phyloP scores from a whole-genome alignment of 139 green algal genomes.

The Volvox africanus region DNA sequence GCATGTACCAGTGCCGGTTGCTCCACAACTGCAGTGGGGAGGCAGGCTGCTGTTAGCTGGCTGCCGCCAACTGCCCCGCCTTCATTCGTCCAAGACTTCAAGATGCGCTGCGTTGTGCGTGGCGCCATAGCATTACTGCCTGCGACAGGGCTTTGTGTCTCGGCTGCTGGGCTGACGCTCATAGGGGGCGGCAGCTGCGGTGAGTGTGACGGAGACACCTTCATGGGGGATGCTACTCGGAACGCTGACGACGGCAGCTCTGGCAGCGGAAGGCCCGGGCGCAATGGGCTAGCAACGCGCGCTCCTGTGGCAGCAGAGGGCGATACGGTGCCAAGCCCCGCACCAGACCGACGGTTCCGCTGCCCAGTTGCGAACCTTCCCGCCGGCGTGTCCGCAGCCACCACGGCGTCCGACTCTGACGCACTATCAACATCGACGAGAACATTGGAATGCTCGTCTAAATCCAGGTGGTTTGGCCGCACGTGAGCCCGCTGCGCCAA shows the following conservation, averaged over 20 bases:
- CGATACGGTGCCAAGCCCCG: too few relatives aligned
- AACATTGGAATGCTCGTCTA: conserved; percentile 28
- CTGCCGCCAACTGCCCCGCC: neutral
- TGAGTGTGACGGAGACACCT: neutral
- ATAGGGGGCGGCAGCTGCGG: neutral
- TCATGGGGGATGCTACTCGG: neutral
- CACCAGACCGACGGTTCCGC: neutral
- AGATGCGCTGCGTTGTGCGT: neutral
- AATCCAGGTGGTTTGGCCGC: neutral
- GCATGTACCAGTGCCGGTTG: neutral
- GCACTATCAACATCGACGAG: neutral
- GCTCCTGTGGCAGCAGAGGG: too few relatives aligned
- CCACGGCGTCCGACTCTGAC: neutral
- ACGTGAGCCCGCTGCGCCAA: conserved; percentile 7
- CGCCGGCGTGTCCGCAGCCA: neutral
- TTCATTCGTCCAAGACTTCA: neutral
- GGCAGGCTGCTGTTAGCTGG: neutral
- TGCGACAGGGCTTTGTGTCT: neutral
- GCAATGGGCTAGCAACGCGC: neutral
- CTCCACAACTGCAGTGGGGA: neutral
- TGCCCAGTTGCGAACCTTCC: neutral
- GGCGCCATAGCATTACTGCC: neutral
- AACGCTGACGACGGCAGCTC: neutral
- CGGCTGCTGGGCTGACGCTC: neutral
- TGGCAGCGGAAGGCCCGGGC: neutral